phyloP scores from a whole-genome alignment of 352 stramenopile genomes.

The Phytophthora cryptogea region DNA sequence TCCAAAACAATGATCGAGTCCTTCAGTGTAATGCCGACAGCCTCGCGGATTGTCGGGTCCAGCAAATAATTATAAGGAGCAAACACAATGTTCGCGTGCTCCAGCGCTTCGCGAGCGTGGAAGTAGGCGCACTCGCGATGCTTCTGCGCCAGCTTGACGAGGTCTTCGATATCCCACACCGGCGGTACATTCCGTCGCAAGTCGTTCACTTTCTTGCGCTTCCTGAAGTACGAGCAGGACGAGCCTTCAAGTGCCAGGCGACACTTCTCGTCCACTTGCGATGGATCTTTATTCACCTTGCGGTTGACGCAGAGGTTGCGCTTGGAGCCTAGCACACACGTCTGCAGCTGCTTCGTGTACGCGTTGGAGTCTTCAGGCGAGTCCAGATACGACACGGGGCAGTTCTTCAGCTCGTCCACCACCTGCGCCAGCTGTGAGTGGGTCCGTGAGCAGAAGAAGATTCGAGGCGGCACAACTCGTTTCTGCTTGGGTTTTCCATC shows the following conservation, averaged over 20 bases:
- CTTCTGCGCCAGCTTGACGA: conserved; percentile 72
- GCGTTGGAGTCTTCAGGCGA: conserved; percentile 40
- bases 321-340: conserved; percentile 83
- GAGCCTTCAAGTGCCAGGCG: conserved; percentile 34
- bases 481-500: conserved; percentile 31
- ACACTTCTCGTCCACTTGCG: conserved; percentile 81
- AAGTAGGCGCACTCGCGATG: conserved; percentile 86
- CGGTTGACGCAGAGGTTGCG: conserved; percentile 81
- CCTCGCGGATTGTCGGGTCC: conserved; percentile 72
- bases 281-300: conserved; percentile 64
- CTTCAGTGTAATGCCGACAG: conserved; percentile 73
- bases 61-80: conserved; percentile 91
- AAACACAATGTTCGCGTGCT: conserved; percentile 79
- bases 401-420: conserved; percentile 81
- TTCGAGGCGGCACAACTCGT: conserved; percentile 55
- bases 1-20: conserved; percentile 84
- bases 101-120: conserved; percentile 52
- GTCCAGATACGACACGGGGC: conserved; percentile 61
- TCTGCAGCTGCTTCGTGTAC: conserved; percentile 61
- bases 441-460: conserved; percentile 90
- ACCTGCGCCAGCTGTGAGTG: conserved; percentile 87
- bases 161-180: conserved; percentile 88
- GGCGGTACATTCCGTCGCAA: conserved; percentile 51
- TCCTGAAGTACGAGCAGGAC: conserved; percentile 43
- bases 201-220: conserved; percentile 38